Evolutionary conservation across 805 yeast species (phyloP).

Genomic region (Nakazawaea peltata): DNA sequence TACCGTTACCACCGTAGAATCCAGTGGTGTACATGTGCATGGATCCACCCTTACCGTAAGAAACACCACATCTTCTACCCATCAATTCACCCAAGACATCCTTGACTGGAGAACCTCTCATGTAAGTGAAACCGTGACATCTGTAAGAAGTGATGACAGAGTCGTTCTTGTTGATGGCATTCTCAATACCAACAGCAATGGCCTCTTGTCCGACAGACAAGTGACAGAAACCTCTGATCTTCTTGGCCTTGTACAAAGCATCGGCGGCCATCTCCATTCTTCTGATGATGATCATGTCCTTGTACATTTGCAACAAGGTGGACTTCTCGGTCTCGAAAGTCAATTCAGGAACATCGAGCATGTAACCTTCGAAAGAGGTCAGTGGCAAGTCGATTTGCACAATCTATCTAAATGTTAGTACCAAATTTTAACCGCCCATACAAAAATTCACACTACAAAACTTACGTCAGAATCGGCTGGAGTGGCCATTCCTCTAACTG

Average conservation of each 20-base stretch:
- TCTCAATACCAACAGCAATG: slow-evolving; percentile 96
- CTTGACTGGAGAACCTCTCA: slow-evolving; percentile 92
- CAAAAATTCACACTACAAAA: slow-evolving; percentile 4
- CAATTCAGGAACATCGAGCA: slow-evolving; percentile 64
- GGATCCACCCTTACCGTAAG: slow-evolving; percentile 98
- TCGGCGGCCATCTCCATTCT: slow-evolving; percentile 99
- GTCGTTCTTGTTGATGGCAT: slow-evolving; percentile 80
- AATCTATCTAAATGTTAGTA: slow-evolving; percentile 13
- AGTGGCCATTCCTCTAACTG: slow-evolving; percentile 24
- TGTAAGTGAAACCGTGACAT: slow-evolving; percentile 97
- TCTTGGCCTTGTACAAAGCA: slow-evolving; percentile 96
- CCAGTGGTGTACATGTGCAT: slow-evolving; percentile 97
- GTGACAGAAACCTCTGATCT: slow-evolving; percentile 98
- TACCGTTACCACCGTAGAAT: slow-evolving; percentile 99
- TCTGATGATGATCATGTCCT: slow-evolving; percentile 89
- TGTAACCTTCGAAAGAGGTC: slow-evolving; percentile 77
- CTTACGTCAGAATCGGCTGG: slow-evolving; percentile 19
- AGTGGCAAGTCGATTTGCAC: slow-evolving; percentile 60
- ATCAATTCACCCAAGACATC: slow-evolving; percentile 90
- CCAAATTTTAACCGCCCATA: too few species aligned
- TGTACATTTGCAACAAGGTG: slow-evolving; percentile 83
- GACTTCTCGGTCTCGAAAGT: slow-evolving; percentile 74
- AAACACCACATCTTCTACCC: slow-evolving; percentile 94
- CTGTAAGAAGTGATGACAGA: slow-evolving; percentile 94
- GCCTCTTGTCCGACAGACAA: slow-evolving; percentile 98